Conservation (phyloP, 73 alveolate species). For the Paramecium bursaria region DNA sequence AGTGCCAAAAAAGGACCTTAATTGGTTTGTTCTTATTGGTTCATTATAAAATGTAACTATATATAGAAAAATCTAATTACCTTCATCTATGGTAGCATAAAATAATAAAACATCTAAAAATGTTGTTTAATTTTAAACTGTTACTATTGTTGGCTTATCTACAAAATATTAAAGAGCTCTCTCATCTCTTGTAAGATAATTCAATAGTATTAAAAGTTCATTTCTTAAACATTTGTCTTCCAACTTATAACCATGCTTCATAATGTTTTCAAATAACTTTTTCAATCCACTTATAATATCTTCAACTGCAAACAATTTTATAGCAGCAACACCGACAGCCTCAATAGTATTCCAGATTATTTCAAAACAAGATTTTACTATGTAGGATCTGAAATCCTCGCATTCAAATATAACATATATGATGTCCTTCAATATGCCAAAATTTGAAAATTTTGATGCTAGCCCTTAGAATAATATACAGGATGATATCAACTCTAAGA, state of each 20-base stretch:
- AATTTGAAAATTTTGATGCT: slow-evolving; percentile 91
- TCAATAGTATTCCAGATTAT: slow-evolving; percentile 98
- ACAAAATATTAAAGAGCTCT: slow-evolving; percentile 88
- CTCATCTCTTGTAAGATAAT: slow-evolving; percentile 89
- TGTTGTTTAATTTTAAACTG: slow-evolving; percentile 74
- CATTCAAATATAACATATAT: slow-evolving; percentile 87
- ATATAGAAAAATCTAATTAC: no score
- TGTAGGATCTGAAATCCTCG: slow-evolving; percentile 91
- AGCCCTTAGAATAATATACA: slow-evolving; percentile 68
- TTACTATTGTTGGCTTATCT: slow-evolving; percentile 76
- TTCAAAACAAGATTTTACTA: slow-evolving; percentile 93
- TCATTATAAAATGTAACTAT: slow-evolving; percentile 75
- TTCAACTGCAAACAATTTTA: slow-evolving; percentile 88
- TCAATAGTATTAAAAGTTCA: slow-evolving; percentile 90
- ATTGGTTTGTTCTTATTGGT: slow-evolving; percentile 72
- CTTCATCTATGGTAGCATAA: slow-evolving; percentile 96
- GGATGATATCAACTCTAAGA: slow-evolving; percentile 61
- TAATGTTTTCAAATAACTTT: slow-evolving; percentile 89
- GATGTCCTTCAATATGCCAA: slow-evolving; percentile 94
- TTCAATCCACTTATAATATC: slow-evolving; percentile 90
- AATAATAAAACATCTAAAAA: slow-evolving; percentile 88
- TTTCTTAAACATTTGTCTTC: slow-evolving; percentile 96
- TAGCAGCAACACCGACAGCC: slow-evolving; percentile 92
- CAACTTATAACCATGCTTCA: slow-evolving; percentile 92
- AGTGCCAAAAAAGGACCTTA: slow-evolving; percentile 89